Evolutionary conservation across 371 early-diverging fungal species (phyloP).

Genomic region (Rhizopus microsporus): DNA sequence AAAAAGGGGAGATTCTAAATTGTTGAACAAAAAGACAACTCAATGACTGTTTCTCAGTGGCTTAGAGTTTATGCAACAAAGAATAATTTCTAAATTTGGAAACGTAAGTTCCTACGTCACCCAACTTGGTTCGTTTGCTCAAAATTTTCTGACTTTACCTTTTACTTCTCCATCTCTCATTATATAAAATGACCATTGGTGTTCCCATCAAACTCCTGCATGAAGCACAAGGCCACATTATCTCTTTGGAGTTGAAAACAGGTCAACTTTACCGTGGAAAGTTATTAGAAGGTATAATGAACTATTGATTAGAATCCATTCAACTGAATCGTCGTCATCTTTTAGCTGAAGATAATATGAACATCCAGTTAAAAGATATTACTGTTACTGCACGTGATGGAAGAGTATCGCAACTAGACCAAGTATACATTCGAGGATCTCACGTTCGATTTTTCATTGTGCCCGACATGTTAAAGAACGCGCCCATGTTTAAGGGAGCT

Average conservation of each 20-base stretch:
- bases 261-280: slow-evolving; percentile 94
- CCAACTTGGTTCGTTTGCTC: no score
- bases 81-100: no score
- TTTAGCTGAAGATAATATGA: slow-evolving; percentile 98
- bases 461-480: slow-evolving; percentile 98
- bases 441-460: slow-evolving; percentile 95
- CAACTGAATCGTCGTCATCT: no score
- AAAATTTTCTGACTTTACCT: slow-evolving; percentile 4
- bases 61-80: neutral
- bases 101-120: no score
- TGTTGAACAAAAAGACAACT: neutral
- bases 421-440: slow-evolving; percentile 96
- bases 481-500: slow-evolving; percentile 94
- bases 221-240: slow-evolving; percentile 95
- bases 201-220: slow-evolving; percentile 96
- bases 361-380: slow-evolving; percentile 92
- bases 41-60: neutral
- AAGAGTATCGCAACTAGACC: slow-evolving; percentile 87
- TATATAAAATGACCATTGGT: slow-evolving; percentile 78
- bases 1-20: neutral
- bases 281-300: slow-evolving; percentile 77
- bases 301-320: neutral
- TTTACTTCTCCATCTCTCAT: slow-evolving; percentile 1
- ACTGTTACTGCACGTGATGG: slow-evolving; percentile 93
- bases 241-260: slow-evolving; percentile 94